phyloP scores from a whole-genome alignment of 2,329 filamentous ascomycete genomes.

The Scytalidium lignicola region DNA sequence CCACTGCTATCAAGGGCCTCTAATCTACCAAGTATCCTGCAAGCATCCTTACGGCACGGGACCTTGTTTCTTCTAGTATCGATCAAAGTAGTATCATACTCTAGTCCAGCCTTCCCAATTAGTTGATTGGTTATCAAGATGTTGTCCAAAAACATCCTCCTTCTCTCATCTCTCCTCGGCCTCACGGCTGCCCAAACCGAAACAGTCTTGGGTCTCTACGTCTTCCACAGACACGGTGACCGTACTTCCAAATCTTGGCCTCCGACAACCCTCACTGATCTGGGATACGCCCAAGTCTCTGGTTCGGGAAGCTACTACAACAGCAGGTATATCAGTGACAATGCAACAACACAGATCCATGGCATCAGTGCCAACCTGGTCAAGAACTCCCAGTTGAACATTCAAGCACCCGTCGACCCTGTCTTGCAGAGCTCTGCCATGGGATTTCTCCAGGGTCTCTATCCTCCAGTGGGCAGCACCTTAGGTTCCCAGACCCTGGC shows the following conservation, averaged over 20 bases:
- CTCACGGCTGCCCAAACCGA: slow-evolving; percentile 24
- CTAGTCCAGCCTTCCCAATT: too few relatives aligned
- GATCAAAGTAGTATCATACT: background rate
- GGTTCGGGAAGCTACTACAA: slow-evolving; percentile 71
- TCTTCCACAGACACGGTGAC: slow-evolving; percentile 89
- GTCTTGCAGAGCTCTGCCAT: slow-evolving; percentile 77
- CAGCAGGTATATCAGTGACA: slow-evolving; percentile 63
- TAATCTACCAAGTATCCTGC: too few relatives aligned
- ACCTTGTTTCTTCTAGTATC: too few relatives aligned
- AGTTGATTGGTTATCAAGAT: slow-evolving; percentile 13
- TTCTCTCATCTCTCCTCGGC: slow-evolving; percentile 35
- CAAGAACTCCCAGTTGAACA: slow-evolving; percentile 63
- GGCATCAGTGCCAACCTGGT: slow-evolving; percentile 63
- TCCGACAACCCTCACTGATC: slow-evolving; percentile 68
- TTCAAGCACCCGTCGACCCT: slow-evolving; percentile 66
- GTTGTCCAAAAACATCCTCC: slow-evolving; percentile 33
- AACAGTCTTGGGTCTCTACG: slow-evolving; percentile 64
- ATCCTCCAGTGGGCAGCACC: slow-evolving; percentile 63
- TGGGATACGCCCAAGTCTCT: slow-evolving; percentile 74
- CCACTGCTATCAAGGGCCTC: too few relatives aligned
- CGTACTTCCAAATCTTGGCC: slow-evolving; percentile 72
- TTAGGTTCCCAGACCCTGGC: slow-evolving; percentile 56
- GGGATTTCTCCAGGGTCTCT: slow-evolving; percentile 80
- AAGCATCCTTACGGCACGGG: too few relatives aligned
- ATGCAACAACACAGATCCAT: slow-evolving; percentile 53